Conservation (phyloP, 148 eudicot species). For the Camellia sinensis region DNA sequence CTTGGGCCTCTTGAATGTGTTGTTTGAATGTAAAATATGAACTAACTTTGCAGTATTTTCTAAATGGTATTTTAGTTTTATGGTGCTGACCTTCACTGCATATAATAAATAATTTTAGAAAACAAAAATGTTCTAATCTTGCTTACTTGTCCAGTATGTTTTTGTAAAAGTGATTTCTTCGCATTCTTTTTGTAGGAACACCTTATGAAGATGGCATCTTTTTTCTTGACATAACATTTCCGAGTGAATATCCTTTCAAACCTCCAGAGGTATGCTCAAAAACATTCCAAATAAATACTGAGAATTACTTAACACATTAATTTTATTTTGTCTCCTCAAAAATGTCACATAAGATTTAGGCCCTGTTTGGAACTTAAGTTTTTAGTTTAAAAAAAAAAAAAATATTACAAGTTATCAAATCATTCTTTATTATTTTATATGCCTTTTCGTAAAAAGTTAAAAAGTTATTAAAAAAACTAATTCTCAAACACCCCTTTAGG, state of each 20-base stretch:
- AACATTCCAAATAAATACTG: background rate
- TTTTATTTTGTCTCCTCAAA: background rate
- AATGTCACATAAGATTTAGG: background rate
- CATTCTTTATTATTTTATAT: no score
- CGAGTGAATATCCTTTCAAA: slow-evolving; percentile 81
- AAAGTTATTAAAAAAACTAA: no score
- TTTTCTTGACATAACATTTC: slow-evolving; percentile 88
- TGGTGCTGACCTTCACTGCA: background rate
- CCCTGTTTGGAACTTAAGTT: no score
- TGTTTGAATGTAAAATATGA: background rate
- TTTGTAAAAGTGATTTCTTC: background rate
- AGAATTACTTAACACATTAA: background rate
- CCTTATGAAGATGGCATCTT: slow-evolving; percentile 89
- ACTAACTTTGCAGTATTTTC: background rate
- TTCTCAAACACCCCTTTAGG: no score
- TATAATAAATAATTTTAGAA: background rate
- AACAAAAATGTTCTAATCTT: background rate
- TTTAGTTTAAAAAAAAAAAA: no score
- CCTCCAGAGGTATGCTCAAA: slow-evolving; percentile 68
- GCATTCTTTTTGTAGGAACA: slow-evolving; percentile 51
- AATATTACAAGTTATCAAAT: no score
- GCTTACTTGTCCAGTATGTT: background rate
- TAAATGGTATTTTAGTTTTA: background rate
- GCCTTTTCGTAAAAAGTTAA: no score
- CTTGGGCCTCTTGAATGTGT: background rate